Evolutionary conservation across 169 alveolate genomes (phyloP).

Genomic region (Plasmodium coatneyi): DNA sequence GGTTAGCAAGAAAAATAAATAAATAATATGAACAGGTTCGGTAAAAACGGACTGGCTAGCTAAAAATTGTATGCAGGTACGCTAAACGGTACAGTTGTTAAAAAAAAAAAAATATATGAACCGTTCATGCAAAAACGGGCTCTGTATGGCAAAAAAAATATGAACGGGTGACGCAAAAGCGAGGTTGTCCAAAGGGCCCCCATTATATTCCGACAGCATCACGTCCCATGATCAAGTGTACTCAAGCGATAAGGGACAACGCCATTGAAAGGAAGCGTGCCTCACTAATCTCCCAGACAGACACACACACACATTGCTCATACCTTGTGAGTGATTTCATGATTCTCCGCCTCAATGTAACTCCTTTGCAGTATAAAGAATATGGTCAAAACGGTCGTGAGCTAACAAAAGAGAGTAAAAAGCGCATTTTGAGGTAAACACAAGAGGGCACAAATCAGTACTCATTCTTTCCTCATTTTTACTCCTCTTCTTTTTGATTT

Average conservation of each 20-base stretch:
- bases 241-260: neutral
- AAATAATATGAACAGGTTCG: neutral
- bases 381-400: conserved; percentile 10
- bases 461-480: neutral
- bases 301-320: neutral
- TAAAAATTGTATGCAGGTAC: neutral
- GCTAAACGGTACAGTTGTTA: neutral
- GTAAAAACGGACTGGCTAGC: neutral
- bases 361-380: conserved; percentile 5
- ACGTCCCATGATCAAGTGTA: neutral
- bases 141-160: neutral
- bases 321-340: conserved; percentile 57
- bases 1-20: conserved; percentile 1
- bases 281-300: neutral
- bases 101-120: neutral
- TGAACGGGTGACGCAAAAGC: neutral
- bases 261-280: neutral
- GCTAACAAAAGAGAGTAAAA: neutral
- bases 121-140: neutral
- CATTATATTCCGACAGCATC: neutral
- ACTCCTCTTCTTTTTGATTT: neutral
- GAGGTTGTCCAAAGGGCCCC: neutral
- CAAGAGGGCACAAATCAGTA: neutral
- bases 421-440: conserved; percentile 1
- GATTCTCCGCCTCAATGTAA: conserved; percentile 11